Evolutionary conservation across 2,329 filamentous ascomycete genomes (phyloP).

Genomic region (Ophiostoma sp.): DNA sequence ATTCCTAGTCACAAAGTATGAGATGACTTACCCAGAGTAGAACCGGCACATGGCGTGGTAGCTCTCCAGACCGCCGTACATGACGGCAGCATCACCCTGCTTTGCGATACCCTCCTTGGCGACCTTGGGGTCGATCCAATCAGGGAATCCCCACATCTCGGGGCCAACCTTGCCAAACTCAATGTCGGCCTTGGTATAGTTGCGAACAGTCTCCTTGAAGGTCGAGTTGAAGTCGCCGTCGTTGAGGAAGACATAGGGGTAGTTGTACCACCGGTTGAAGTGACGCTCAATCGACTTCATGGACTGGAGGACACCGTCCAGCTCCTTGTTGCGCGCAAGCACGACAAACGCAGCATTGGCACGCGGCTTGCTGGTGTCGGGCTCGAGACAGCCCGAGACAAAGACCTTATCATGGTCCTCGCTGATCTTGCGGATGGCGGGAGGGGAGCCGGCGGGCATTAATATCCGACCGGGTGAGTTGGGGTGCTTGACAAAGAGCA

Average conservation of each 20-base stretch:
- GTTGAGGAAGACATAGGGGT: slow-evolving; percentile 97
- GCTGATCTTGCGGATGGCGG: slow-evolving; percentile 89
- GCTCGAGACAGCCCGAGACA: slow-evolving; percentile 78
- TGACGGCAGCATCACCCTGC: slow-evolving; percentile 94
- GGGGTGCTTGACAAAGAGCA: slow-evolving; percentile 85
- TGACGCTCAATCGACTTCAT: slow-evolving; percentile 97
- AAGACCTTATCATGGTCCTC: slow-evolving; percentile 98
- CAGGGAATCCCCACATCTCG: slow-evolving; percentile 92
- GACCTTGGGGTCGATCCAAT: slow-evolving; percentile 91
- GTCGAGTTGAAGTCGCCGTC: slow-evolving; percentile 94
- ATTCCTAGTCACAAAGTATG: background rate
- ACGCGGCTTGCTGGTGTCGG: slow-evolving; percentile 70
- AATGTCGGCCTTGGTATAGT: slow-evolving; percentile 80
- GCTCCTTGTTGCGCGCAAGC: slow-evolving; percentile 88
- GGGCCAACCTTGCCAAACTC: slow-evolving; percentile 92
- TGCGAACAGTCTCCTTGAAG: slow-evolving; percentile 81
- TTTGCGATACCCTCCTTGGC: slow-evolving; percentile 94
- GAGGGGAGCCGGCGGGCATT: slow-evolving; percentile 82
- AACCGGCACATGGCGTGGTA: slow-evolving; percentile 99
- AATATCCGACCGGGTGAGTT: slow-evolving; percentile 74
- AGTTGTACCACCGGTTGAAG: slow-evolving; percentile 98
- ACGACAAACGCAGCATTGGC: slow-evolving; percentile 96
- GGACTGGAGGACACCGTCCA: slow-evolving; percentile 93
- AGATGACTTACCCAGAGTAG: slow-evolving; percentile 75
- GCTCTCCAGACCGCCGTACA: slow-evolving; percentile 98